These are phyloP conservation scores for Conoideocrella luteorostrata DNA, from an alignment of 2,329 filamentous ascomycete genomes.

Conservation along the genomic window DNA sequence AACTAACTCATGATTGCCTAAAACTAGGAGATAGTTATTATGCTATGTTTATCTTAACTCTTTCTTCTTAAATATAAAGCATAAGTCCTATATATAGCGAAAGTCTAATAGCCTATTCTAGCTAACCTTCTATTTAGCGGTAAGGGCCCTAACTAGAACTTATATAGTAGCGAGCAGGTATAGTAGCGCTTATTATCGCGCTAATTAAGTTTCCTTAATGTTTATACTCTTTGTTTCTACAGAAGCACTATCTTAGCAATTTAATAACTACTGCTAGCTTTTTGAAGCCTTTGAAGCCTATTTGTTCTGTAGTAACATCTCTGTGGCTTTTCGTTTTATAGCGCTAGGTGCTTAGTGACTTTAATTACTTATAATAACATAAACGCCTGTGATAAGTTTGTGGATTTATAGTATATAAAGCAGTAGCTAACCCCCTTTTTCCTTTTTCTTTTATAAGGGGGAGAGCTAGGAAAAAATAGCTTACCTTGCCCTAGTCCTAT, in stretches of 20 bases:
- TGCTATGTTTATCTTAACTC: not conserved
- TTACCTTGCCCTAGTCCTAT: not conserved
- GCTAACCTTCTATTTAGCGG: not conserved
- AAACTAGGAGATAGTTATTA: not conserved
- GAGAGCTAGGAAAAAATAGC: too few species aligned
- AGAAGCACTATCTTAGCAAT: not conserved
- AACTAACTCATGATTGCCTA: not conserved
- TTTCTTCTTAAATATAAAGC: not conserved
- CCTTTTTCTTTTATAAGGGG: too few species aligned
- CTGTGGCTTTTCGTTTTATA: too few species aligned
- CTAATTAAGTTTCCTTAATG: not conserved
- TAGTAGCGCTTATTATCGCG: not conserved
- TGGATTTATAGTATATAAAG: too few species aligned
- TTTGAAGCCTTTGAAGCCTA: not conserved
- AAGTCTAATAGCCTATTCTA: not conserved
- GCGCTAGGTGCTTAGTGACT: too few species aligned
- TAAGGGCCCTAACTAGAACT: not conserved
- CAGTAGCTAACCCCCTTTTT: too few species aligned
- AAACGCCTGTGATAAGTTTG: too few species aligned
- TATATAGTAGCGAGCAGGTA: not conserved
- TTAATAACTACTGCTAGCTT: not conserved
- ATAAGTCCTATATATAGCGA: not conserved
- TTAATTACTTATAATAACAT: too few species aligned
- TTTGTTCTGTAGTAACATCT: too few species aligned
- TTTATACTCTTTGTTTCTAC: not conserved